Percentiles rank a stretch among this genome's conserved stretches.
Evolutionary conservation across 129 eudicot genomes (phyloP).

Genomic region (Escallonia rubra): DNA sequence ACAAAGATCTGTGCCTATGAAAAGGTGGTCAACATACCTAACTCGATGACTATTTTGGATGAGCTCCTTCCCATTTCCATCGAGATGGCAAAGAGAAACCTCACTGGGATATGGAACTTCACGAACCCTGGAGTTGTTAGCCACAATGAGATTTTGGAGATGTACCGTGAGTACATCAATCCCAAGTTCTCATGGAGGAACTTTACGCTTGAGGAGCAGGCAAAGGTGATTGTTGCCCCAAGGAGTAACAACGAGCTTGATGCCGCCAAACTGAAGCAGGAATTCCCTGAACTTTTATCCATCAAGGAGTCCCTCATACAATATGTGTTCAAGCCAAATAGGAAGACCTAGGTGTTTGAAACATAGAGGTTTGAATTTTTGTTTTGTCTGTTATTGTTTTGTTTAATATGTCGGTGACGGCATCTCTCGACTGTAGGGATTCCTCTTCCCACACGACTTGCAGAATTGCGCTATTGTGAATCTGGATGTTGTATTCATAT

Average conservation of each 20-base stretch:
- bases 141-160: conserved; percentile 72
- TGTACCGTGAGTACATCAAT: conserved; percentile 65
- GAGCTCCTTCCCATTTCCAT: conserved; percentile 68
- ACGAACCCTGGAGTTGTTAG: conserved; percentile 78
- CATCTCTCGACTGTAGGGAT: background rate
- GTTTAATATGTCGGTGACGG: background rate
- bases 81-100: conserved; percentile 80
- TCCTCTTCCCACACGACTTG: background rate
- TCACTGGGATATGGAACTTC: conserved; percentile 73
- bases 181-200: conserved; percentile 68
- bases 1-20: conserved; percentile 69
- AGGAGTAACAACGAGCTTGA: conserved; percentile 82
- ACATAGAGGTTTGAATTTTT: conserved; percentile 4
- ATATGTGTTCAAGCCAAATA: conserved; percentile 65
- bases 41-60: conserved; percentile 84
- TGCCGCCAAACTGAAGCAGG: conserved; percentile 52
- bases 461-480: background rate
- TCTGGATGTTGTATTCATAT: conserved; percentile 5
- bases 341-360: conserved; percentile 46
- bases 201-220: conserved; percentile 71
- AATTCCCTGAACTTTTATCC: conserved; percentile 63
- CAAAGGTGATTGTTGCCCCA: conserved; percentile 68
- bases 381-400: conserved; percentile 5
- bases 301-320: conserved; percentile 68
- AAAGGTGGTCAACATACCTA: conserved; percentile 71